Base-by-base conservation (phyloP, 2,329 filamentous ascomycete species). In the Nemania serpens region DNA sequence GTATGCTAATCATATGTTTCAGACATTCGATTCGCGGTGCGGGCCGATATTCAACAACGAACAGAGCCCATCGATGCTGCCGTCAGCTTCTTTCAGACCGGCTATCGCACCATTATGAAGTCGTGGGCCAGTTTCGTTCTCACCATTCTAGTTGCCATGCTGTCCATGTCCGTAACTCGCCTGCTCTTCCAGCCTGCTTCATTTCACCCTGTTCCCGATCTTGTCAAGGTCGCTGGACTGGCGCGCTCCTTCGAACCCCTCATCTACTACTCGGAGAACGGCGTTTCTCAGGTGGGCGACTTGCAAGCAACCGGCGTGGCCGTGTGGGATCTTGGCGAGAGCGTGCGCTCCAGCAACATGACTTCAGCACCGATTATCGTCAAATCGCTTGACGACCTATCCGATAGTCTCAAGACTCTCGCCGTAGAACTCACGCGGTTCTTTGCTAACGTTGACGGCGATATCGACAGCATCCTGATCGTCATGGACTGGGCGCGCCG, bases 401-500 rank as follows among this genome's bases (percentile, higher is more conserved):
- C 91, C 65, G 92, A 96, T 64, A 93, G 87, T 56, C 84, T 97
- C 63, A 96, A 94, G 76, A 88, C 87, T 2, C 81, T 98, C 22
- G 91, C 92, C 1, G 82, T 93, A 15, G 93, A 97, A 74, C 84
- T 97, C 67, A 96, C 91, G 7, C 88, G 89, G 70, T 97, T 98
- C 79, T 97, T 97, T 74, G 91, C 93, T 53, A 91, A 93, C 66
- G 92, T 98, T 12, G 92, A 97, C 70, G 91, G 92, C 25, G 94
- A 97, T 71, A 90, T 98, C 69, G 94, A 97, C 73, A 89, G 84
- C 62, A 96, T 97, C 67, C 83, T 98, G 37, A 89, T 95, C 62
- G 92, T 96, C 53, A 97, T 98, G 93, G 92, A 97, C 73, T 97
- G 94, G 94, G 91, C 92, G 13, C 90, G 90, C 71, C 88, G 93